These are phyloP conservation scores for Diaporthe citrichinensis DNA, from an alignment of 2,329 filamentous ascomycete species.

Conservation along the genomic window DNA sequence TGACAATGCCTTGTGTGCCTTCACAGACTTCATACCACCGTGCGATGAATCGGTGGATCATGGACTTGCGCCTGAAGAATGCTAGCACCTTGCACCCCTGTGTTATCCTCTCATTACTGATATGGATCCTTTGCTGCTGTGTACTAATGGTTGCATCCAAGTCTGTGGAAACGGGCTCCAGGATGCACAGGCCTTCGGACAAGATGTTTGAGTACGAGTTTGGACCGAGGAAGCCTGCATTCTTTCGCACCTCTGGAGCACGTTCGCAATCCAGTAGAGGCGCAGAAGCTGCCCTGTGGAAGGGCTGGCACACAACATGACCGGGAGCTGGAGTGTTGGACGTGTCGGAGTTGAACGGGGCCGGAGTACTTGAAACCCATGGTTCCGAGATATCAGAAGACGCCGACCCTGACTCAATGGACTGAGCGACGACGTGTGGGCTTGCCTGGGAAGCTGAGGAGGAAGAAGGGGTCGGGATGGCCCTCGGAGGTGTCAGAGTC, in stretches of 20 bases:
- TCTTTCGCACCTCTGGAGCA: constrained; percentile 43
- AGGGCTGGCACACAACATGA: constrained; percentile 46
- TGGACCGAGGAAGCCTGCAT: constrained; percentile 50
- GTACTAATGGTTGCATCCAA: constrained; percentile 43
- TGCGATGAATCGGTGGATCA: constrained; percentile 49
- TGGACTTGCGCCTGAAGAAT: constrained; percentile 49
- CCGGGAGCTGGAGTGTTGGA: constrained; percentile 36
- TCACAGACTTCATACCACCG: constrained; percentile 50
- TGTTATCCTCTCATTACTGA: constrained; percentile 50
- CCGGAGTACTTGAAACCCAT: constrained; percentile 1
- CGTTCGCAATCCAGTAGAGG: constrained; percentile 47
- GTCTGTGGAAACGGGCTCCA: constrained; percentile 46
- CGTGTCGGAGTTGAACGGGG: constrained; percentile 25
- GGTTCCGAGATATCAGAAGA: constrained; percentile 3
- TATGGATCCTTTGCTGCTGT: constrained; percentile 45
- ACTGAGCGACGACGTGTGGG: constrained; percentile 41
- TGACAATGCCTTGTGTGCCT: constrained; percentile 46
- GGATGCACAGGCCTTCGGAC: constrained; percentile 49
- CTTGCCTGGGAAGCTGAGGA: constrained; percentile 45
- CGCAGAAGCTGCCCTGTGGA: constrained; percentile 48
- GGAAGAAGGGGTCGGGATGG: constrained; percentile 44
- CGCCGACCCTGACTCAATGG: constrained; percentile 44
- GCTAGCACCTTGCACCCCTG: constrained; percentile 51
- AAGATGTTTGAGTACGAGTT: constrained; percentile 52
- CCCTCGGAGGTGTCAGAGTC: constrained; percentile 31